Conservation (phyloP, 305 asterid species). For the Caryopteris hybrid region DNA sequence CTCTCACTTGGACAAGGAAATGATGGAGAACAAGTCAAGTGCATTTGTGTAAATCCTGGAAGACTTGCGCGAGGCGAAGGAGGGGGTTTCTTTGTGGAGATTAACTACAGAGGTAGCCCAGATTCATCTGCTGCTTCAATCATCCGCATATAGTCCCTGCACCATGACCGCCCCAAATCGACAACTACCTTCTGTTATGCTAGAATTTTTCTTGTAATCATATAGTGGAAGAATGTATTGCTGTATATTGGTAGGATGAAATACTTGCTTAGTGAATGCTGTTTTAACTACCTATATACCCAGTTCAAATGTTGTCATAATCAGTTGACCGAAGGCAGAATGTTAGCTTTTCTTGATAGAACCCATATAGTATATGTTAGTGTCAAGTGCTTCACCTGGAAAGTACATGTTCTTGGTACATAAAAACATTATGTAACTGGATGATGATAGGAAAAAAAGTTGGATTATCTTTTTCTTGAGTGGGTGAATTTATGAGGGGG, state of each 20-base stretch:
- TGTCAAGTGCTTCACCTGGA: too few relatives aligned
- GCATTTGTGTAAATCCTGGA: conserved; percentile 91
- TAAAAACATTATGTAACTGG: too few relatives aligned
- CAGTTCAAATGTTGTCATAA: conserved; percentile 2
- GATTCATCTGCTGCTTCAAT: conserved; percentile 71
- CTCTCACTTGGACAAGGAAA: conserved; percentile 50
- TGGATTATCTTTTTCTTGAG: too few relatives aligned
- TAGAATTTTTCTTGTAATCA: too few relatives aligned
- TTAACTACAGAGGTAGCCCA: conserved; percentile 54
- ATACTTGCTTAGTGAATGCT: not conserved
- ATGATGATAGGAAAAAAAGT: too few relatives aligned
- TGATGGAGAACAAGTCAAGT: conserved; percentile 53
- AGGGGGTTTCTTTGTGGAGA: conserved; percentile 86
- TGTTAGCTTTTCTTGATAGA: not conserved
- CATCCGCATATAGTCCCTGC: conserved; percentile 43
- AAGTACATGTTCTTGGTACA: too few relatives aligned
- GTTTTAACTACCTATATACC: not conserved
- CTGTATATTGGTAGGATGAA: not conserved
- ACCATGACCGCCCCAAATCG: not conserved
- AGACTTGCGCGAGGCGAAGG: conserved; percentile 94
- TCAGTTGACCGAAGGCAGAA: not conserved
- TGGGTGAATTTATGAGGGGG: too few relatives aligned
- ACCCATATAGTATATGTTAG: too few relatives aligned
- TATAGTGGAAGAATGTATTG: not conserved
- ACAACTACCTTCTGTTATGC: not conserved